Conservation (phyloP, 352 stramenopile species). For the Pythium vanterpoolii region DNA sequence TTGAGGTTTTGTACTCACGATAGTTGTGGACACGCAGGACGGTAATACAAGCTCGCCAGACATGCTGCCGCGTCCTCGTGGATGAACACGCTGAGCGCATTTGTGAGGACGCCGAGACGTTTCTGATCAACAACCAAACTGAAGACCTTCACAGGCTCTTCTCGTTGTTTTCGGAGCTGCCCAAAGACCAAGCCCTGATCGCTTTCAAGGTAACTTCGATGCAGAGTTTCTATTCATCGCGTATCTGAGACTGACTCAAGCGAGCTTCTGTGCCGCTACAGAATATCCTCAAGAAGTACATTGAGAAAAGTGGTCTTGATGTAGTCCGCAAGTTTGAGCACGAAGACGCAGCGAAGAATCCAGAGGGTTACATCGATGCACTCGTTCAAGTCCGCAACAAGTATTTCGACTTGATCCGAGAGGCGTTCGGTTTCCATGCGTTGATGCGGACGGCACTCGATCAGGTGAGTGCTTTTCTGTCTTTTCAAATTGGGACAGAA, state of each 20-base stretch:
- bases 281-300: slow-evolving; percentile 87
- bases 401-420: slow-evolving; percentile 81
- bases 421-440: slow-evolving; percentile 79
- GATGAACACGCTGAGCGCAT: slow-evolving; percentile 80
- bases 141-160: slow-evolving; percentile 78
- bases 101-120: slow-evolving; percentile 72
- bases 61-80: slow-evolving; percentile 74
- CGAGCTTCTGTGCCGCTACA: slow-evolving; percentile 23
- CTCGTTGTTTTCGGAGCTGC: slow-evolving; percentile 77
- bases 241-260: too few species aligned
- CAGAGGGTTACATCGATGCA: slow-evolving; percentile 83
- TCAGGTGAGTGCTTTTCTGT: slow-evolving; percentile 37
- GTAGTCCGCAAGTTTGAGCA: slow-evolving; percentile 80
- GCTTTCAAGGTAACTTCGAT: slow-evolving; percentile 62
- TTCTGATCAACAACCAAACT: slow-evolving; percentile 76
- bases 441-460: slow-evolving; percentile 82
- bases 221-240: too few species aligned
- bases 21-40: slow-evolving; percentile 36
- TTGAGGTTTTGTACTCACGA: neutral
- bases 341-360: slow-evolving; percentile 75
- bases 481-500: neutral
- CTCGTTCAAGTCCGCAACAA: slow-evolving; percentile 80
- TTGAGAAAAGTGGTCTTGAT: slow-evolving; percentile 72
- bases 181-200: slow-evolving; percentile 75
- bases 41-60: slow-evolving; percentile 72